Percentiles rank a stretch among this genome's conserved stretches.
Evolutionary conservation across 1,284 basidiomycete species (phyloP).

Genomic region (Apiotrichum domesticum): DNA sequence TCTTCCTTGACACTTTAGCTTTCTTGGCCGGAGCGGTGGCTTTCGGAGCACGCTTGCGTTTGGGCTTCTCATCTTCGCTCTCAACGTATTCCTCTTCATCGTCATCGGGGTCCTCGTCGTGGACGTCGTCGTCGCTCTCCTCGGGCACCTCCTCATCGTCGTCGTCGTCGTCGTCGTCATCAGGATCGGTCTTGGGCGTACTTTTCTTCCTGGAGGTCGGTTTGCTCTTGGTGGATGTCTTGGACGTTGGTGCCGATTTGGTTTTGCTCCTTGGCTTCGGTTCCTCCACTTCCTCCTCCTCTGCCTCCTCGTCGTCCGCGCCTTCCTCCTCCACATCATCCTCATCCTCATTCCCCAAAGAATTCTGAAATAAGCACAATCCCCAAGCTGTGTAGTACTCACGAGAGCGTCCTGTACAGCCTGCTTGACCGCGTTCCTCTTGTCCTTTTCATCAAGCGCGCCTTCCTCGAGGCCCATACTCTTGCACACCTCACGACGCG

Average conservation of each 20-base stretch:
- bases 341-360: slow-evolving; percentile 2
- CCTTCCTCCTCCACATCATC: slow-evolving; percentile 4
- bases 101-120: not conserved
- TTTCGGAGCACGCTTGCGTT: not conserved
- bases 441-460: slow-evolving; percentile 16
- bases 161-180: not conserved
- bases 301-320: not conserved
- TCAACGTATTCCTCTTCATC: slow-evolving; percentile 4
- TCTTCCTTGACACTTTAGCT: not conserved
- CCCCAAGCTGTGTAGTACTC: slow-evolving; percentile 9
- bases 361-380: not conserved
- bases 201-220: not conserved
- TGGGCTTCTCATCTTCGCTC: slow-evolving; percentile 3
- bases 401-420: slow-evolving; percentile 41
- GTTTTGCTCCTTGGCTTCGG: not conserved
- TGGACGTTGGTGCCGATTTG: not conserved
- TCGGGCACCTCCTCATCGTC: not conserved
- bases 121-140: not conserved
- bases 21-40: not conserved
- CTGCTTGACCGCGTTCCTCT: slow-evolving; percentile 41
- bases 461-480: slow-evolving; percentile 23
- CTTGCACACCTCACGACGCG: slow-evolving; percentile 20
- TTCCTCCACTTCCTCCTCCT: not conserved
- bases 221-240: not conserved
- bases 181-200: not conserved